Percentiles rank a stretch among this genome's conserved stretches.
These are phyloP conservation scores for Papilionanthe hybrid DNA, from an alignment of 116 monocot genomes.

Conservation along the genomic window DNA sequence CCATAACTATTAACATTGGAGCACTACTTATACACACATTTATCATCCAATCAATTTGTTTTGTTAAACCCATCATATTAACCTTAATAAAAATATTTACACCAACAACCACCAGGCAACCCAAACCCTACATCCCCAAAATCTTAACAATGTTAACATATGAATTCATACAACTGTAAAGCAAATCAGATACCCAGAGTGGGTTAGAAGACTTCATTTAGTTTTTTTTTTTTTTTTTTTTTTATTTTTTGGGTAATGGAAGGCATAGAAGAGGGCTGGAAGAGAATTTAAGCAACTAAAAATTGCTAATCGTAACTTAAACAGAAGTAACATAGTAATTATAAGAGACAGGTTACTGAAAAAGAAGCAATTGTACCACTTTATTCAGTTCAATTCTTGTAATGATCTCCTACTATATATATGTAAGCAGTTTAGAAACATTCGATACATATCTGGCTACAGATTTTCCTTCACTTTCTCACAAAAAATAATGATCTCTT, in stretches of 20 bases:
- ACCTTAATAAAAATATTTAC: neutral
- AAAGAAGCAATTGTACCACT: slow-evolving; percentile 27
- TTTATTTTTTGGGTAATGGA: neutral
- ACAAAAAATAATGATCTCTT: too few species aligned
- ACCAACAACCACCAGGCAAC: neutral
- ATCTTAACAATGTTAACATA: neutral
- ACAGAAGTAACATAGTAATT: neutral
- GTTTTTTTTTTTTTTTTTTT: neutral
- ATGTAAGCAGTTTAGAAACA: slow-evolving; percentile 67
- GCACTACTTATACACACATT: neutral
- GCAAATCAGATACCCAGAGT: neutral
- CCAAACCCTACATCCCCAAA: neutral
- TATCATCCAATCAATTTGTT: neutral
- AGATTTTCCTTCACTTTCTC: slow-evolving; percentile 71
- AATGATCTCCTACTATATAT: too few species aligned
- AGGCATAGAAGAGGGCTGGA: neutral
- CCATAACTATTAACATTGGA: neutral
- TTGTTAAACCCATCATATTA: neutral
- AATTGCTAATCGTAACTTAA: neutral
- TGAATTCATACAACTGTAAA: neutral
- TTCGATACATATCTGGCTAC: slow-evolving; percentile 46
- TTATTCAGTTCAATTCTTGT: slow-evolving; percentile 51
- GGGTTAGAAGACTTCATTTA: neutral
- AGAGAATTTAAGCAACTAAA: neutral
- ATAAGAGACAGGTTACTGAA: neutral